phyloP scores from a whole-genome alignment of 2,329 filamentous ascomycete genomes.

The Chrysoporthe deuterocubensis region DNA sequence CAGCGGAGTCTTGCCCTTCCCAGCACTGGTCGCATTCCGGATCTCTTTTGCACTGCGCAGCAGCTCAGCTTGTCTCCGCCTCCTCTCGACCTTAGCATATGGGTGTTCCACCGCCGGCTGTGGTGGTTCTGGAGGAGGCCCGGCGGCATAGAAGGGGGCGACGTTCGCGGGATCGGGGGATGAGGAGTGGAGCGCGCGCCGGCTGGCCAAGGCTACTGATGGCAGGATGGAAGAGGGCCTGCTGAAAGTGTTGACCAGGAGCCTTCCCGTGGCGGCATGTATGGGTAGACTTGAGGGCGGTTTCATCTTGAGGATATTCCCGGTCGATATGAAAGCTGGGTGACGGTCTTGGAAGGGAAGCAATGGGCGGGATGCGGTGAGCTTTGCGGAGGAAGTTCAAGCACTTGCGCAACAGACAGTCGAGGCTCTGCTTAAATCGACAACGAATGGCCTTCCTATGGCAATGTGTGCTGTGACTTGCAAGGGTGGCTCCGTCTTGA shows the following conservation, averaged over 20 bases:
- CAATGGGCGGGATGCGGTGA: background rate
- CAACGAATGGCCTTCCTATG: too few species aligned
- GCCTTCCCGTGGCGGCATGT: slow-evolving; percentile 9
- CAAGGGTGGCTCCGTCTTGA: too few species aligned
- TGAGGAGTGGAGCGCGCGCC: slow-evolving; percentile 35
- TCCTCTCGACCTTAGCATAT: slow-evolving; percentile 51
- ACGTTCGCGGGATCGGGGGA: slow-evolving; percentile 49
- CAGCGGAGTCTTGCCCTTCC: slow-evolving; percentile 36
- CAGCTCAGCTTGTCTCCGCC: slow-evolving; percentile 58
- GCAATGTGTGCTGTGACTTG: too few species aligned
- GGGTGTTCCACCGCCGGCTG: slow-evolving; percentile 46
- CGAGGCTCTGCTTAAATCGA: too few species aligned
- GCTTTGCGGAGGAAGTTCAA: background rate
- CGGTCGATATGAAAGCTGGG: background rate
- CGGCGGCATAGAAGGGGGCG: slow-evolving; percentile 57
- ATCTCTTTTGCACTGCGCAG: slow-evolving; percentile 55
- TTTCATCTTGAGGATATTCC: slow-evolving; percentile 16
- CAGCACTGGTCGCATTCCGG: slow-evolving; percentile 36
- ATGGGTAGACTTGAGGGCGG: slow-evolving; percentile 14
- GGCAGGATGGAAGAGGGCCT: background rate
- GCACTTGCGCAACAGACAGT: too few species aligned
- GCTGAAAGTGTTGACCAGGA: slow-evolving; percentile 7
- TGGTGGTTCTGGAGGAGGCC: slow-evolving; percentile 63
- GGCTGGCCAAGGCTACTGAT: background rate
- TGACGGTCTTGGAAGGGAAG: background rate